Evolutionary conservation across 2,329 filamentous ascomycete genomes (phyloP), one percentile per base, ranked within the genome.

Genomic region (Colletotrichum sp.): DNA sequence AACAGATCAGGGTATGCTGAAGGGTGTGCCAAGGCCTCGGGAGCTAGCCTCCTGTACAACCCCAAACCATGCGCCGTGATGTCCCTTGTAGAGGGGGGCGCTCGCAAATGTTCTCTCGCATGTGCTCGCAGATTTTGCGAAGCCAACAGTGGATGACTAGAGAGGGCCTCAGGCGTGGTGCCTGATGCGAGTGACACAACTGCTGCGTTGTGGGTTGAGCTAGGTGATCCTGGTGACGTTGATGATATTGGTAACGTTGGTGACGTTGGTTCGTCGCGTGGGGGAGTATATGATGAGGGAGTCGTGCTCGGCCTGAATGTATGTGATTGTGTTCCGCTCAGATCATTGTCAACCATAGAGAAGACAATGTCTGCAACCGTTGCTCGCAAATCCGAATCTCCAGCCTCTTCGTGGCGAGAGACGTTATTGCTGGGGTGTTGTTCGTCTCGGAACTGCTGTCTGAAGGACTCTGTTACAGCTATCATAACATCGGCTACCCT

Each of bases 381-480:
- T 24, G 64, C 55, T 26, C 32, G 36, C 62, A n/a, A 73, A 24
- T 24, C 55, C 15, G 24, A 24, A 18, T 63, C 16, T 44, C 36
- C 34, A 15, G 30, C 24, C 12, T 24, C 60, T 24, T 52, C 44
- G 16, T 26, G 26, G 16, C 49, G 26, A 18, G 16, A 34, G 4
- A 21, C 8, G 16, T 30, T 16, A 28, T 34, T 21, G 16, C 26
- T 63, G 15, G 26, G 39, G n/a, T 26, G 18, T 8, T 69, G 64
- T 34, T 57, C 60, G 16, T 62, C 32, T 44, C 63, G 36, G n/a
- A 76, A 73, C 9, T 73, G 64, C 21, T 72, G 63, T 64, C 64
- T 64, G 32, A 65, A 76, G 8, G 70, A 74, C 49, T 76, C 70
- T 13, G 70, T 76, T 15, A 62, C 64, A 30, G 64, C 70, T 74